Percentiles rank a stretch among this genome's conserved stretches.
Evolutionary conservation across 805 yeast species (phyloP).

Genomic region (Lachancea cidri): DNA sequence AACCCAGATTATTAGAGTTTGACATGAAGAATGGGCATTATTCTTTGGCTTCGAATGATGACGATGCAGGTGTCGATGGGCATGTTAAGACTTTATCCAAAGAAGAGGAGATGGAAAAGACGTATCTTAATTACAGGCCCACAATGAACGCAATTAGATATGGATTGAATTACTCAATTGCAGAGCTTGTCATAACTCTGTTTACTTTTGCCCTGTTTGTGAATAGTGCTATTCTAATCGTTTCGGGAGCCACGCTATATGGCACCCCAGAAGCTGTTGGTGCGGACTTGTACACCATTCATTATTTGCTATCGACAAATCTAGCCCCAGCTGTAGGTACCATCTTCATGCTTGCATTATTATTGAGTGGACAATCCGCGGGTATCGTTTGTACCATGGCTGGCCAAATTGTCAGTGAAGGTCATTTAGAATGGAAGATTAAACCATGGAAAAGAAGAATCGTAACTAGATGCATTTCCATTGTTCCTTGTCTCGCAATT

Average conservation of each 20-base stretch:
- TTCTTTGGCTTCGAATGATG: constrained; percentile 17
- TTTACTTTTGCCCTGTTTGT: constrained; percentile 81
- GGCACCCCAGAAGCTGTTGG: constrained; percentile 64
- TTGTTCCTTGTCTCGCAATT: constrained; percentile 73
- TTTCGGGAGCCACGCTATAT: constrained; percentile 74
- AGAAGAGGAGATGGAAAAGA: constrained; percentile 34
- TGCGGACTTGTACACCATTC: constrained; percentile 80
- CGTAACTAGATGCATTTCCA: constrained; percentile 70
- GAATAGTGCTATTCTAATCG: constrained; percentile 75
- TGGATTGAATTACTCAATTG: constrained; percentile 64
- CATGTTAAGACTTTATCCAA: constrained; percentile 13
- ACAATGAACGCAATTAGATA: constrained; percentile 66
- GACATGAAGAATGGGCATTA: constrained; percentile 56
- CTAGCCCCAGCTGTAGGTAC: constrained; percentile 78
- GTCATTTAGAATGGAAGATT: constrained; percentile 76
- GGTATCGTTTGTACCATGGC: constrained; percentile 92
- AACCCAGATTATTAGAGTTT: constrained; percentile 72
- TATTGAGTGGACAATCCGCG: constrained; percentile 85
- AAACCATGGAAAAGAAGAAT: constrained; percentile 78
- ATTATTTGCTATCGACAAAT: constrained; percentile 51
- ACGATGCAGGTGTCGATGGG: constrained; percentile 2
- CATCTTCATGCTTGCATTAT: constrained; percentile 75
- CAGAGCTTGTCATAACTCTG: constrained; percentile 65
- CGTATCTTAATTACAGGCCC: constrained; percentile 55
- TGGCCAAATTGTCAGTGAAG: constrained; percentile 90